Conservation (phyloP, 306 rosid species). For the Dalbergia cochinchinensis region DNA sequence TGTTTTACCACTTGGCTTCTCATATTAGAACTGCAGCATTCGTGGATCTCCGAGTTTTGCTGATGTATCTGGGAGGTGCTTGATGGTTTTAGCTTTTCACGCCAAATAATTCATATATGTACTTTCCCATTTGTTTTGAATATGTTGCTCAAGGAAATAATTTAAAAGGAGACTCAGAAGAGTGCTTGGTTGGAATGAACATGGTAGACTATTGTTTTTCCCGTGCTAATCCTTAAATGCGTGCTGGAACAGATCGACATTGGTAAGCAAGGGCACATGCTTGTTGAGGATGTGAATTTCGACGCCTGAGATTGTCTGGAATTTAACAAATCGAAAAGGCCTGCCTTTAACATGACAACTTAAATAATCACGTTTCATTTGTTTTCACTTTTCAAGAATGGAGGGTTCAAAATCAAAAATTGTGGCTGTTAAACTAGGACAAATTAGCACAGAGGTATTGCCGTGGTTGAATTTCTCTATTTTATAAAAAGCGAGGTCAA, state of each 20-base stretch:
- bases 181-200: slow-evolving; percentile 11
- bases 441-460: too few species aligned
- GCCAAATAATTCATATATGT: not conserved
- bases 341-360: not conserved
- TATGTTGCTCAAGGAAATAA: slow-evolving; percentile 12
- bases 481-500: too few species aligned
- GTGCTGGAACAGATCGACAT: not conserved
- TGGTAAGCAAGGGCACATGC: not conserved
- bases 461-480: too few species aligned
- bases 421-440: not conserved
- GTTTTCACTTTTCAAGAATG: not conserved
- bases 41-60: slow-evolving; percentile 50
- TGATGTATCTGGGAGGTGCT: slow-evolving; percentile 39
- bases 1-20: slow-evolving; percentile 26
- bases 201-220: slow-evolving; percentile 6
- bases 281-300: not conserved
- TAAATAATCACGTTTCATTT: not conserved
- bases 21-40: slow-evolving; percentile 31
- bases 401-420: not conserved
- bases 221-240: slow-evolving; percentile 19
- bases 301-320: not conserved
- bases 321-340: not conserved
- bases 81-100: slow-evolving; percentile 28
- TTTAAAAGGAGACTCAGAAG: not conserved
- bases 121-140: not conserved